Evolutionary conservation across 441 rosid genomes (phyloP).

Genomic region (Populus trichocarpa): DNA sequence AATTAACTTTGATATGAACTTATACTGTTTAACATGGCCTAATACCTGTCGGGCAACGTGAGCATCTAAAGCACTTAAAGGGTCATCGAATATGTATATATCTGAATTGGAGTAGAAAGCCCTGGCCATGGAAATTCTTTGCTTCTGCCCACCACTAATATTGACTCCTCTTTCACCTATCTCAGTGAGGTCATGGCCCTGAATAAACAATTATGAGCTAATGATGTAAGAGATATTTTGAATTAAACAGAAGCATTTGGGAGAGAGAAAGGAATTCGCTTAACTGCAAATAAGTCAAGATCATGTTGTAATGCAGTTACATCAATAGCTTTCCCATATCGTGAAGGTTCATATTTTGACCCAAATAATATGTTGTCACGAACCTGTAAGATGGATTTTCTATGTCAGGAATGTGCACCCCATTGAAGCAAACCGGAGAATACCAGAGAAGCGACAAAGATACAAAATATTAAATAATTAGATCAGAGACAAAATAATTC

Average conservation of each 20-base stretch:
- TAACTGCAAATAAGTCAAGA: constrained; percentile 86
- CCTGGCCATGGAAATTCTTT: constrained; percentile 97
- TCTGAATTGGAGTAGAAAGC: constrained; percentile 92
- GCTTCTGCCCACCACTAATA: constrained; percentile 98
- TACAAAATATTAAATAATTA: neutral
- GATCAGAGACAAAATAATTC: neutral
- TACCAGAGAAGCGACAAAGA: neutral
- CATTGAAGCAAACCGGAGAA: neutral
- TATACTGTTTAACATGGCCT: neutral
- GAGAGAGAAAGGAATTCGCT: constrained; percentile 31
- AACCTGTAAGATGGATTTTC: constrained; percentile 44
- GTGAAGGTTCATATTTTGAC: constrained; percentile 46
- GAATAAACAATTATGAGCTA: constrained; percentile 19
- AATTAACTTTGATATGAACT: neutral
- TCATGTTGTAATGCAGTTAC: constrained; percentile 82
- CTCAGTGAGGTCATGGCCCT: constrained; percentile 95
- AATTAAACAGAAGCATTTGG: constrained; percentile 11
- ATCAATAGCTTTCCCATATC: constrained; percentile 75
- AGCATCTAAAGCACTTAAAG: constrained; percentile 97
- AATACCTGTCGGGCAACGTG: constrained; percentile 88
- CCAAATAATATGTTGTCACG: constrained; percentile 95
- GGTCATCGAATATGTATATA: constrained; percentile 93
- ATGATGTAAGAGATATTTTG: constrained; percentile 14
- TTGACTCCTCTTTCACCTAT: constrained; percentile 99
- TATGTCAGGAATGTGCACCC: constrained; percentile 5